Conservation (phyloP, 2,329 filamentous ascomycete genomes). For the Zarea fungicola region DNA sequence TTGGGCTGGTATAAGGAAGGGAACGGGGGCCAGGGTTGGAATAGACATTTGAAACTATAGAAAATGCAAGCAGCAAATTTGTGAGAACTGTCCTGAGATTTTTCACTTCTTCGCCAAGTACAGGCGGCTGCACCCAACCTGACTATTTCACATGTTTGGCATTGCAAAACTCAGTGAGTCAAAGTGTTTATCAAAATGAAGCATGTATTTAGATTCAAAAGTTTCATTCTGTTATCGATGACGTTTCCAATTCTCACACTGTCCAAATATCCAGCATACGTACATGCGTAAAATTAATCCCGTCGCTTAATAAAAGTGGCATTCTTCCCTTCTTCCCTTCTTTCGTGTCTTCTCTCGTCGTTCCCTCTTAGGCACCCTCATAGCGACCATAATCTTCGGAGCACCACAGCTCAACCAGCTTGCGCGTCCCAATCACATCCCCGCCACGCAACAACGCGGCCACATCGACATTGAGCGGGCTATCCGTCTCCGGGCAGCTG, state of each 20-base stretch:
- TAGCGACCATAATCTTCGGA: slow-evolving; percentile 31
- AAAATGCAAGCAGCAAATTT: background rate
- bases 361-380: slow-evolving; percentile 28
- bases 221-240: background rate
- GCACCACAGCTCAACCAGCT: slow-evolving; percentile 68
- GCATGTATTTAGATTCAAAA: no score
- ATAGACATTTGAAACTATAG: slow-evolving; percentile 4
- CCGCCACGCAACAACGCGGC: slow-evolving; percentile 65
- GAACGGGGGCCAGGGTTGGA: slow-evolving; percentile 9
- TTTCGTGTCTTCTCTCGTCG: background rate
- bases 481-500: slow-evolving; percentile 62
- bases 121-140: no score
- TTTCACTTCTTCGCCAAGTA: no score
- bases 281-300: no score
- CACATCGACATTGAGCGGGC: slow-evolving; percentile 73
- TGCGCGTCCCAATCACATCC: slow-evolving; percentile 62
- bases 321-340: background rate
- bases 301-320: slow-evolving; percentile 4
- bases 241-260: background rate
- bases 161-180: no score
- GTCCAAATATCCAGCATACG: background rate
- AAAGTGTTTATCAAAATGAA: no score
- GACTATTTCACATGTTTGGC: no score
- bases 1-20: slow-evolving; percentile 3
- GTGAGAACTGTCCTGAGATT: no score